phyloP scores from a whole-genome alignment of 768 basidiomycete genomes.

The Termitomyces titanicus region DNA sequence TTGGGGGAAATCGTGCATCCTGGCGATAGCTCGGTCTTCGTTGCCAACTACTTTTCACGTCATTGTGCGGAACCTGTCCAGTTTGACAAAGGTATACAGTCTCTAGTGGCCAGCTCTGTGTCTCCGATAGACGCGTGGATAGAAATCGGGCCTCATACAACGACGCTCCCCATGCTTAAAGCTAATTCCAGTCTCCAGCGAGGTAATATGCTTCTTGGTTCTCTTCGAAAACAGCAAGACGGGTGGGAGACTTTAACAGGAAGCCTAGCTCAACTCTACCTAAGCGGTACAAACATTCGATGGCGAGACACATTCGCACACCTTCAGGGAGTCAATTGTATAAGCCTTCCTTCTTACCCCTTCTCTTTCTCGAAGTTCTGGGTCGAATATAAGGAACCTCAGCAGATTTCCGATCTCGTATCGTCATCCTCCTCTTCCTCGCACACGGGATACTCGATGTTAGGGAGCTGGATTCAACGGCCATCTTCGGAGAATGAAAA shows the following conservation, averaged over 20 bases:
- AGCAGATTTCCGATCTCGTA: not conserved
- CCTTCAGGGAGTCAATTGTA: conserved; percentile 34
- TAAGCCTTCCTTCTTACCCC: conserved; percentile 63
- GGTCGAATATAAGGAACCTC: conserved; percentile 41
- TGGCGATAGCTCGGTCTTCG: conserved; percentile 47
- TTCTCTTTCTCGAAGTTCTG: conserved; percentile 55
- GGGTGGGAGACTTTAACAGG: conserved; percentile 42
- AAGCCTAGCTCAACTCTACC: conserved; percentile 48
- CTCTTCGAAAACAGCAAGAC: conserved; percentile 43
- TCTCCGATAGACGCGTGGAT: conserved; percentile 46
- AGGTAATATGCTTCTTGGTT: conserved; percentile 39
- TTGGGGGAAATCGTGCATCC: conserved; percentile 48
- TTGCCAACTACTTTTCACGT: conserved; percentile 48
- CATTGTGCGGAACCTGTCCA: conserved; percentile 59
- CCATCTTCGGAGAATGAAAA: conserved; percentile 32
- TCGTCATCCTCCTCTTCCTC: not conserved
- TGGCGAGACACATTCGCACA: conserved; percentile 58
- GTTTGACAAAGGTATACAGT: conserved; percentile 48
- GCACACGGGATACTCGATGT: conserved; percentile 29
- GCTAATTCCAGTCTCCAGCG: conserved; percentile 29
- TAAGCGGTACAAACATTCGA: conserved; percentile 32
- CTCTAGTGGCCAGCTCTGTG: conserved; percentile 28
- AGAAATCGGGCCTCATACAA: conserved; percentile 65
- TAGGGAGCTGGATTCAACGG: conserved; percentile 38
- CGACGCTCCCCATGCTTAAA: conserved; percentile 54